A percentile compares a stretch with the other conserved stretches of the same genome.
Conservation (phyloP, 2,329 filamentous ascomycete genomes). For the Ophiocordyceps robertsii region DNA sequence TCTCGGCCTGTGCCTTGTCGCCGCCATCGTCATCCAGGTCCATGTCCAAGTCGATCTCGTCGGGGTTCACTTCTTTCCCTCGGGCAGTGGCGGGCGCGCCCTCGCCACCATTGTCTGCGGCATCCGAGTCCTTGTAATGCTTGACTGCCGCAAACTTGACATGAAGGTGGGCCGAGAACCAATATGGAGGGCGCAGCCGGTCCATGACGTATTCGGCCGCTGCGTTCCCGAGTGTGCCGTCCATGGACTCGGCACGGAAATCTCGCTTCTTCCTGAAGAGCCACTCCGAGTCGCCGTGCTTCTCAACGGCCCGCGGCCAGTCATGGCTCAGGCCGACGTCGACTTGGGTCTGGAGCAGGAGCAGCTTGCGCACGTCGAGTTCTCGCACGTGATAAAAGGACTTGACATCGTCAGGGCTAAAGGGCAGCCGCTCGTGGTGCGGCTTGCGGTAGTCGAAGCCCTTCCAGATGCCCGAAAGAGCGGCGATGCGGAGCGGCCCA, state of each 20-base stretch:
- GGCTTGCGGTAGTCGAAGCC: constrained; percentile 72
- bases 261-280: constrained; percentile 63
- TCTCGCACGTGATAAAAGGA: constrained; percentile 85
- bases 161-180: constrained; percentile 92
- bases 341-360: constrained; percentile 74
- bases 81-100: background rate
- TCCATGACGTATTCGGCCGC: constrained; percentile 75
- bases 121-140: constrained; percentile 24
- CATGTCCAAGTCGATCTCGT: constrained; percentile 59
- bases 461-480: constrained; percentile 91
- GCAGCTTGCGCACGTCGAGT: constrained; percentile 77
- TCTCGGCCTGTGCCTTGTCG: background rate
- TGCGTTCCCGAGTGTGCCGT: constrained; percentile 63
- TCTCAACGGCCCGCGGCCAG: constrained; percentile 80
- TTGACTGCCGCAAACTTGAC: constrained; percentile 68
- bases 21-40: constrained; percentile 35
- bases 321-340: constrained; percentile 91
- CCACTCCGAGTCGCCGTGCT: constrained; percentile 52
- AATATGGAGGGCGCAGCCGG: constrained; percentile 66
- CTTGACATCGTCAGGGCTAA: constrained; percentile 60
- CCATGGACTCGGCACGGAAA: constrained; percentile 62
- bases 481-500: constrained; percentile 76
- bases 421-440: constrained; percentile 78
- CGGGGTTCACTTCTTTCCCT: constrained; percentile 36
- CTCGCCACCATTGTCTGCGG: background rate